Evolutionary conservation across 1,284 basidiomycete genomes (phyloP), one percentile per base, ranked within the genome.

Genomic region (Bondarzewia mesenterica): DNA sequence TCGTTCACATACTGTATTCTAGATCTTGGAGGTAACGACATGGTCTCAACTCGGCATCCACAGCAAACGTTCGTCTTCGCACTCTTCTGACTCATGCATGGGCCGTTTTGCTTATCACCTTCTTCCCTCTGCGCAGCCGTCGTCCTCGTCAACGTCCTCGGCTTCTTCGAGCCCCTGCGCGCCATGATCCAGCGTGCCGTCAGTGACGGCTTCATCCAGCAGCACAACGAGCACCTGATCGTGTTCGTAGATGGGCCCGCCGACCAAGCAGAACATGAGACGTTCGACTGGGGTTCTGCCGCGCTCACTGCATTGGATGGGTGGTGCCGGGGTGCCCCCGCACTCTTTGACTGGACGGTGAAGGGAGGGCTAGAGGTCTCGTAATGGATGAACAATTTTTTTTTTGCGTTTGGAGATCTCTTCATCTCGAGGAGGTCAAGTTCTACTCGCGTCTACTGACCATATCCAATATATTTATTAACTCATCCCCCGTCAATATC

Each of bases 11-110:
- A 7, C 29, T 32, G 6, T 32, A 4, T n/a, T n/a, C n/a, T 54
- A 89, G 85, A 71, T 93, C 21, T 67, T 96, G 44, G 93, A 96
- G 66, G 93, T 90, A 55, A 77, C 85, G 36, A 94, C 93, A 2
- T 97, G 93, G 93, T 84, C 82, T 7, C 89, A 94, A 62, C 68
- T 96, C 15, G 89, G 89, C 18, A 92, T 96, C 50, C 93, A 95
- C 63, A 72, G 77, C 46, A 92, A 92, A 70, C 89, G 87, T 89
- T 60, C 52, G 78, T 60, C 22, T 25, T 25, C 46, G 45, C 54
- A 3, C 4, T 51, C 47, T 47, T 44, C 25, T 56, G 49, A 23
- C 44, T 12, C 15, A n/a, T 27, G 16, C 41, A 40, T 39, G 40
- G 37, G 37, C 49, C 37, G 37, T 18, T 18, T 21, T 18, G 36